Base-by-base conservation (phyloP, 345 rosid species). In the Salix koriyanagi region DNA sequence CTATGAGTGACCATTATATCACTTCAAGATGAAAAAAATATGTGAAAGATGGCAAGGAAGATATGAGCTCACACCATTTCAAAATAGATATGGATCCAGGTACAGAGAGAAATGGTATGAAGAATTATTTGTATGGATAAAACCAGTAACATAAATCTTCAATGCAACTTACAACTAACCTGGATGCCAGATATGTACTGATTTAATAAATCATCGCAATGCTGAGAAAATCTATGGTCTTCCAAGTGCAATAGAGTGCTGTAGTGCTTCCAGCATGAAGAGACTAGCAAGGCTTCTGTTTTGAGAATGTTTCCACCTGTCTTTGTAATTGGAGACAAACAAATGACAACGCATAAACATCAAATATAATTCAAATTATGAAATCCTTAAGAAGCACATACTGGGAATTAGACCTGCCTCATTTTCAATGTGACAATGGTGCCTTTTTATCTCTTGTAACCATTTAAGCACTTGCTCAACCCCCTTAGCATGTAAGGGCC, bases 181-280 rank as follows among this genome's bases (percentile, higher is more conserved):
- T 92, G 90, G 79, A 94, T 84, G 74, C 96, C 97, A 41, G 93
- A 88, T 73, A 92, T 65, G 81, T 89, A 94, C 81, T 88, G 91
- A 74, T 91, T 89, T 83, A 94, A 76, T 83, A 87, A 79, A 76
- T 90, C 96, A 79, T 84, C 88, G 80, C 85, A 86, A 76, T 52
- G 79, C 90, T 82, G 83, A 72, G 83, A 77, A 79, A 89, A 87
- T 54, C 84, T 89, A 61, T 58, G 86, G 85, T 91, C 96, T 84
- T 94, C 98, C 84, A 94, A 77, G 84, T 85, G 91, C 83, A 92
- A 81, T 60, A 94, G 83, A 79, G 78, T 64, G 76, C 93, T 74
- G 72, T 87, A 94, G 78, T 92, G 92, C 88, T 89, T 92, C 98
- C 98, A 94, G 76, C 97, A 92, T 52, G 97, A 92, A 81, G 90